Base-by-base conservation (phyloP, 202 grass and related monocot species). In the Panicum virgatum region DNA sequence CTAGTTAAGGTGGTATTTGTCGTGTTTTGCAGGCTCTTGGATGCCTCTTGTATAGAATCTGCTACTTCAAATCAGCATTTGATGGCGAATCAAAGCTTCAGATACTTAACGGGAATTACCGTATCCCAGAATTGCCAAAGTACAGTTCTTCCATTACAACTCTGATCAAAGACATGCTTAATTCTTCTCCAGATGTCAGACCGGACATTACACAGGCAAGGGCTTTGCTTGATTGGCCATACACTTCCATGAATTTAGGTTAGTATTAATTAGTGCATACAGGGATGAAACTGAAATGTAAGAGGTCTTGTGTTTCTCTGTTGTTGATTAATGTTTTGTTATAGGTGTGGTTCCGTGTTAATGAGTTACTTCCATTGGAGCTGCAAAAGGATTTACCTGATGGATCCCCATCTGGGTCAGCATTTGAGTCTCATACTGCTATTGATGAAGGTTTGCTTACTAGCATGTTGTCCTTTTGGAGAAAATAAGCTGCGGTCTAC, bases 131-230 rank as follows among this genome's bases (percentile, higher is more conserved):
- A 11, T 85, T 91, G 75, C 93, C 96, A 9, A 94, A 93, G 80
- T 94, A 90, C 77, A 82, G 81, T 70, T 72, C 89, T 76, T 86
- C 86, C 62, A 60, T 99, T 80, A 94, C 79, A 72, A 79, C 71
- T 75, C 70, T 99, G 66, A 96, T 99, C 50, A 90, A 90, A 88
- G 93, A 92, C 64, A 96, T 96, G 96, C 91, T 99, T 70, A 83
- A 89, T 44, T 89, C 89, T 66, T 93, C 90, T 86, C 96, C 96
- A 77, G 85, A 89, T 72, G 74, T 73, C 72, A 94, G 96, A 72
- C 96, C 93, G n/a, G 96, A 99, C 78, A 99, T 99, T 82, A 93
- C 89, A 85, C 96, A 99, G 96, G 96, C 91, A 99, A 99, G 92
- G 84, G 80, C 88, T 92, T 93, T 90, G 88, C 85, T 90, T 93